These are phyloP conservation scores for Aaosphaeria pasadenensis DNA, from an alignment of 2,329 filamentous ascomycete species.

Conservation along the genomic window DNA sequence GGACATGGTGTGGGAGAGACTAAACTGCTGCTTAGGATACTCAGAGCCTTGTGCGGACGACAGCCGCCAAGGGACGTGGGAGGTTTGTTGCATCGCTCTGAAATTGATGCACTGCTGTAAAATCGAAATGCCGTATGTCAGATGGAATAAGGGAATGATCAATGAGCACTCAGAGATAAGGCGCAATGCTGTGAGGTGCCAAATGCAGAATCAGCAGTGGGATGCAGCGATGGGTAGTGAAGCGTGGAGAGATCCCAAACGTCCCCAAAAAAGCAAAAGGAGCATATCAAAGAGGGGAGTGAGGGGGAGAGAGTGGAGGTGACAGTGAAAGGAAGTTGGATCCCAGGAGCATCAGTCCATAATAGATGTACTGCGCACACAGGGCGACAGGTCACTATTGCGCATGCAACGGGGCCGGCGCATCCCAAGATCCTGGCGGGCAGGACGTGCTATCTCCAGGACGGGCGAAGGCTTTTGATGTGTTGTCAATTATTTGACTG, in stretches of 20 bases:
- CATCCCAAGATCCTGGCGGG: constrained; percentile 17
- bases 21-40: constrained; percentile 32
- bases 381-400: constrained; percentile 6
- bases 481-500: constrained; percentile 38
- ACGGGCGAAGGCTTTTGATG: constrained; percentile 35
- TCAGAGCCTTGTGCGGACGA: constrained; percentile 20
- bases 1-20: constrained; percentile 37
- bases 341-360: constrained; percentile 23
- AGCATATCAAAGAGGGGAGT: constrained; percentile 21
- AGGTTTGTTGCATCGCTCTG: constrained; percentile 34
- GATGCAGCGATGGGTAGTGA: constrained; percentile 7
- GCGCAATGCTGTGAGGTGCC: constrained; percentile 11
- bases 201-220: constrained; percentile 10
- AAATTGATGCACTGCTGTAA: neutral
- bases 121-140: constrained; percentile 13
- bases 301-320: constrained; percentile 19
- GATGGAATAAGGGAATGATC: constrained; percentile 16
- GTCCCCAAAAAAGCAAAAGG: constrained; percentile 27
- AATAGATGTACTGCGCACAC: constrained; percentile 32
- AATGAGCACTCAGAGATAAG: constrained; percentile 18
- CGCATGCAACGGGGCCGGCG: constrained; percentile 12
- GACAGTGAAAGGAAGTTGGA: constrained; percentile 20
- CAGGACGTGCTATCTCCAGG: constrained; percentile 27
- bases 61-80: constrained; percentile 31
- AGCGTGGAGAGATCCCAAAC: constrained; percentile 11